phyloP scores from a whole-genome alignment of 2,329 filamentous ascomycete species.

The Bimuria novae-zelandiae region DNA sequence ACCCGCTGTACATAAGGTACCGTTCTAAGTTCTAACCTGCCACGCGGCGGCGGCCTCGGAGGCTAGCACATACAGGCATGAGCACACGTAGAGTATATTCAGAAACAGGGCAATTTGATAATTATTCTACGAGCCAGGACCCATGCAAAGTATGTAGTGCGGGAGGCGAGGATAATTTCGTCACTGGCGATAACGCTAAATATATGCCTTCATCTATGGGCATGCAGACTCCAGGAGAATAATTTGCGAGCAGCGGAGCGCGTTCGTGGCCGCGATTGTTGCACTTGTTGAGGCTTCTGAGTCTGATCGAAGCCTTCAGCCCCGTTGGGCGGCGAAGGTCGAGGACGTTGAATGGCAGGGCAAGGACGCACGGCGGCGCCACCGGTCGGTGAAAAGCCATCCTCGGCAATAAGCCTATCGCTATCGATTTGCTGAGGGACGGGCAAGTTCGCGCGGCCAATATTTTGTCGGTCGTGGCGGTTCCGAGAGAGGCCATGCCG shows the following conservation, averaged over 20 bases:
- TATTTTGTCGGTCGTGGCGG: constrained; percentile 19
- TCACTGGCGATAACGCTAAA: constrained; percentile 13
- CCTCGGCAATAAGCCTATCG: constrained; percentile 27
- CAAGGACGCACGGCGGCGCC: constrained; percentile 29
- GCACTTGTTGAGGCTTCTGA: constrained; percentile 11
- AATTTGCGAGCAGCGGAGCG: neutral
- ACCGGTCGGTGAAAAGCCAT: neutral
- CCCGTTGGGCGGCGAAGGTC: constrained; percentile 20
- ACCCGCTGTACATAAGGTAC: neutral
- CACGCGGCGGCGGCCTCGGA: constrained; percentile 2
- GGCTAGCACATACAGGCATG: neutral
- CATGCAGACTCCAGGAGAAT: constrained; percentile 10
- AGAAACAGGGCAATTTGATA: neutral
- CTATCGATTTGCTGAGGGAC: constrained; percentile 16
- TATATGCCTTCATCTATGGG: constrained; percentile 2
- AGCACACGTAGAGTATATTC: neutral
- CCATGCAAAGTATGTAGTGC: neutral
- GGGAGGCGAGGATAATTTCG: constrained; percentile 8
- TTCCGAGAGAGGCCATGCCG: constrained; percentile 25
- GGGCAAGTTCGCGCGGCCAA: constrained; percentile 15
- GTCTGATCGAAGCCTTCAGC: constrained; percentile 10
- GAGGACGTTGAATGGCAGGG: constrained; percentile 25
- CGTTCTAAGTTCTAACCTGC: neutral
- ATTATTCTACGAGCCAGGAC: neutral
- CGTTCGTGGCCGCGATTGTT: neutral